phyloP scores from a whole-genome alignment of 1,284 basidiomycete genomes.

The Ganoderma sp. region DNA sequence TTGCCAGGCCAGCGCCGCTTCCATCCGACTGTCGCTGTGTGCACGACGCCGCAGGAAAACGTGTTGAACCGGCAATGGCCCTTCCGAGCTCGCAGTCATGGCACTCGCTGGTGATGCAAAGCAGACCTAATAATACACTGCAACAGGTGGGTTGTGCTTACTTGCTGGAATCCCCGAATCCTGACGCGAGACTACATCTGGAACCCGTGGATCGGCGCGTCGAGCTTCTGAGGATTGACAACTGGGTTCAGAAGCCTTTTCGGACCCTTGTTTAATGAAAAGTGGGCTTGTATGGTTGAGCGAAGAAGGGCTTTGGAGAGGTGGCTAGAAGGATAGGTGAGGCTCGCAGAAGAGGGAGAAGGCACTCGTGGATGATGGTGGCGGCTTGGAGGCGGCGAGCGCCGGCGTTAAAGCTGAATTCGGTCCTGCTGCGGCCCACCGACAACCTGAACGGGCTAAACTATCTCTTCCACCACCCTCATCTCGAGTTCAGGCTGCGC shows the following conservation, averaged over 20 bases:
- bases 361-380: not conserved
- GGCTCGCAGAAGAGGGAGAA: not conserved
- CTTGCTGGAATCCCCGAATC: not conserved
- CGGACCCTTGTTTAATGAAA: not conserved
- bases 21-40: not conserved
- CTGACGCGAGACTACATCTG: not conserved
- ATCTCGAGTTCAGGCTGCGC: not conserved
- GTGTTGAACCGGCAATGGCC: not conserved
- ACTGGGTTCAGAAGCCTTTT: not conserved
- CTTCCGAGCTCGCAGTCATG: not conserved
- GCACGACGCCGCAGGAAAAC: constrained; percentile 2
- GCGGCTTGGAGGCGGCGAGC: not conserved
- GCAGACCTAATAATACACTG: not conserved
- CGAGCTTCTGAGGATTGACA: not conserved
- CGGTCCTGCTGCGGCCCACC: not conserved
- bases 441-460: not conserved
- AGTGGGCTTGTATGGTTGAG: not conserved
- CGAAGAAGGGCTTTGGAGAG: not conserved
- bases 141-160: not conserved
- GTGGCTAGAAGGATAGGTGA: constrained; percentile 3
- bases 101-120: not conserved
- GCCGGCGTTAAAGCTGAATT: not conserved
- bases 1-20: not conserved
- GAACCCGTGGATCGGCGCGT: not conserved
- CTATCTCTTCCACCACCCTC: not conserved